phyloP scores from a whole-genome alignment of 177 flowering plant genomes.

The Vitis hybrid region DNA sequence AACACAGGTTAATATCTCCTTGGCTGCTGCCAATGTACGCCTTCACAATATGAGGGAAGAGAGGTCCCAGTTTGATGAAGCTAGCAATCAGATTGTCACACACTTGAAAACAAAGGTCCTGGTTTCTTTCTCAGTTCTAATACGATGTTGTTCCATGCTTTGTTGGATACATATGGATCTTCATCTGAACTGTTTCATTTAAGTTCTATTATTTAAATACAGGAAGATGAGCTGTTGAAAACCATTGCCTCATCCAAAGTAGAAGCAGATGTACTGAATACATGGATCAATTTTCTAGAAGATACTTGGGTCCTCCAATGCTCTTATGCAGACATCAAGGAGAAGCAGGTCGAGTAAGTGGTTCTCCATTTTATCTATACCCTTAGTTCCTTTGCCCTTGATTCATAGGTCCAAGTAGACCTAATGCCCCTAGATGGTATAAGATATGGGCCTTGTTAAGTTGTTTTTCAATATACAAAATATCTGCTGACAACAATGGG shows the following conservation, averaged over 20 bases:
- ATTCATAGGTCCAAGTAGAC: background rate
- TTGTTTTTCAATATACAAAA: no score
- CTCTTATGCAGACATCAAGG: conserved; percentile 60
- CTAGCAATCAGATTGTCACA: conserved; percentile 71
- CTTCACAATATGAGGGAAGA: conserved; percentile 81
- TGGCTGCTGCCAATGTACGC: conserved; percentile 72
- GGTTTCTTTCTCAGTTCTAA: background rate
- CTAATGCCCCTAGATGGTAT: no score
- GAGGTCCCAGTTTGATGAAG: conserved; percentile 86
- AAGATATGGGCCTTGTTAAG: no score
- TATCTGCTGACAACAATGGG: no score
- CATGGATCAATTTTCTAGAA: conserved; percentile 96
- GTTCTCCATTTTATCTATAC: conserved; percentile 1
- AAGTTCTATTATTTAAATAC: background rate
- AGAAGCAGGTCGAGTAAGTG: conserved; percentile 68
- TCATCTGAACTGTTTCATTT: background rate
- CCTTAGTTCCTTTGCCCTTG: background rate
- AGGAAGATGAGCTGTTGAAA: conserved; percentile 89
- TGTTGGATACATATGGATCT: background rate
- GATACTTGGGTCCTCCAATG: conserved; percentile 92
- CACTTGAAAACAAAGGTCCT: conserved; percentile 78
- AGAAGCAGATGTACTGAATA: conserved; percentile 76
- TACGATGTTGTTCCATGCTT: background rate
- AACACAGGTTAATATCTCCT: conserved; percentile 37
- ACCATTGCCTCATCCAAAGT: conserved; percentile 63